Evolutionary conservation across 1,284 basidiomycete species (phyloP).

Genomic region (Ustilago tritici): DNA sequence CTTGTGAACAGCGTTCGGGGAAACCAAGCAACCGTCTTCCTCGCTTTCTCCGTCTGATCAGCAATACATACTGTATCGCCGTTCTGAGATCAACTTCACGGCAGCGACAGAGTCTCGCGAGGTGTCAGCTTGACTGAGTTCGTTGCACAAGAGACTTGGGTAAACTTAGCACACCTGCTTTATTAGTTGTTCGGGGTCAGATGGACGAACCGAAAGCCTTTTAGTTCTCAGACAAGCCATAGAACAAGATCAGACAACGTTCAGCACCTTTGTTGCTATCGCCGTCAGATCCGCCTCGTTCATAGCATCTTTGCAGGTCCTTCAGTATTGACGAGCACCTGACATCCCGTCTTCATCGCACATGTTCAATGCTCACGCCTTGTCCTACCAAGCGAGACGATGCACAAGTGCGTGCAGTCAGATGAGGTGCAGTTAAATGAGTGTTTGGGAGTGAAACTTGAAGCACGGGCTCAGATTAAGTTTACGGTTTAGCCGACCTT

Average conservation of each 20-base stretch:
- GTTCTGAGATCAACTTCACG: neutral
- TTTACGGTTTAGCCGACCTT: conserved; percentile 4
- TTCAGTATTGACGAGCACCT: neutral
- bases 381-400: neutral
- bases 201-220: neutral
- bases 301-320: neutral
- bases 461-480: neutral
- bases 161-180: neutral
- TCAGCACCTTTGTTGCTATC: neutral
- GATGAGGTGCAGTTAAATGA: neutral
- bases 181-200: neutral
- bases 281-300: neutral
- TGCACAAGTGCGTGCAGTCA: neutral
- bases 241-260: neutral
- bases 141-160: neutral
- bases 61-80: neutral
- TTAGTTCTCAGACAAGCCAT: neutral
- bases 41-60: neutral
- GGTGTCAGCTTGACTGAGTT: neutral
- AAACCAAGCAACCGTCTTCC: neutral
- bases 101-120: neutral
- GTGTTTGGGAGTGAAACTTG: neutral
- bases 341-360: neutral
- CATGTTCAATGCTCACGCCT: neutral
- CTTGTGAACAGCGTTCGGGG: neutral